phyloP scores from a whole-genome alignment of 139 green algal species.

The Picocystis salinarum region DNA sequence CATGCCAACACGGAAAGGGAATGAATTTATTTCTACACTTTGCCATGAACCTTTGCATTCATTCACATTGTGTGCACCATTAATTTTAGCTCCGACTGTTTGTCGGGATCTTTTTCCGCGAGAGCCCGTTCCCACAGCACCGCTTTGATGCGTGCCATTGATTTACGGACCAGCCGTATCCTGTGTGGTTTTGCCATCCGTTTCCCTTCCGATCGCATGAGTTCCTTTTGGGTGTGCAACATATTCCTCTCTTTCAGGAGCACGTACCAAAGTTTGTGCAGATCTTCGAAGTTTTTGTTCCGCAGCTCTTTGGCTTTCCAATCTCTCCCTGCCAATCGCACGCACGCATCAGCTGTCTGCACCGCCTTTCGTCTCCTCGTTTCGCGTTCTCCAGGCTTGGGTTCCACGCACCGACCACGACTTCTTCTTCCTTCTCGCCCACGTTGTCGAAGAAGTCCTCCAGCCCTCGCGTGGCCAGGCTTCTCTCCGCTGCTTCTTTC shows the following conservation, averaged over 20 bases:
- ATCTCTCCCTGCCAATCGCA: slow-evolving; percentile 29
- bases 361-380: too few species aligned
- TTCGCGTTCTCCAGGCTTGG: too few species aligned
- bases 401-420: too few species aligned
- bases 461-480: too few species aligned
- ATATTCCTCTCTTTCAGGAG: slow-evolving; percentile 52
- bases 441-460: too few species aligned
- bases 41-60: too few species aligned
- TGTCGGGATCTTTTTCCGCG: neutral
- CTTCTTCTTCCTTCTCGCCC: too few species aligned
- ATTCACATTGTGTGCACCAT: too few species aligned
- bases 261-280: slow-evolving; percentile 58
- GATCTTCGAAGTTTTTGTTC: slow-evolving; percentile 50
- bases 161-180: slow-evolving; percentile 6
- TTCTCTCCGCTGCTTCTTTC: too few species aligned
- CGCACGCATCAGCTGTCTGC: too few species aligned
- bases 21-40: too few species aligned
- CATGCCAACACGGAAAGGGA: too few species aligned
- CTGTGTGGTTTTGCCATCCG: slow-evolving; percentile 2
- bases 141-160: slow-evolving; percentile 12
- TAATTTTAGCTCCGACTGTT: slow-evolving; percentile 1
- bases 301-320: slow-evolving; percentile 48
- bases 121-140: slow-evolving; percentile 5
- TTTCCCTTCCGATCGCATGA: slow-evolving; percentile 1
- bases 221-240: slow-evolving; percentile 31